Evolutionary conservation across 257 asterid species (phyloP).

Genomic region (Solanum infundibuliforme): DNA sequence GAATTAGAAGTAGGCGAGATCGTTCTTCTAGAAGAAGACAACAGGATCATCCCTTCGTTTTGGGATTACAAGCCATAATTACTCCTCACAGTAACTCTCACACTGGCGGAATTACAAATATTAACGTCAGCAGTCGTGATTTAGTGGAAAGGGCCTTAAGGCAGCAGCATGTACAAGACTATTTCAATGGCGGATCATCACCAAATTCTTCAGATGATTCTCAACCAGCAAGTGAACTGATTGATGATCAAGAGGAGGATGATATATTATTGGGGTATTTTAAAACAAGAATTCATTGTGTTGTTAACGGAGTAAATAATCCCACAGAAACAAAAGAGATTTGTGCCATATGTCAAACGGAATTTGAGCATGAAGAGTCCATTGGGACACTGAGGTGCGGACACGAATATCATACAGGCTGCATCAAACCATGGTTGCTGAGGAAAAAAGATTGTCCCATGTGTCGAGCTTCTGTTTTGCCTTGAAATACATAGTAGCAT

Average conservation of each 20-base stretch:
- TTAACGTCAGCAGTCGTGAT: not conserved
- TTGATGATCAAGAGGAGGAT: not conserved
- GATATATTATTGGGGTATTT: not conserved
- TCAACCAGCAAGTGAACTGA: not conserved
- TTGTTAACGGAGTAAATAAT: not conserved
- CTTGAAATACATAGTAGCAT: not conserved
- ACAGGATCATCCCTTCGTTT: not conserved
- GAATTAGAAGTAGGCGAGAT: not conserved
- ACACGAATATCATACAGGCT: not conserved
- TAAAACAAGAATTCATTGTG: not conserved
- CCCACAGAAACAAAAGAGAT: not conserved
- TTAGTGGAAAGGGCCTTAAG: not conserved
- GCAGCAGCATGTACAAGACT: not conserved
- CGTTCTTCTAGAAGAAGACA: not conserved
- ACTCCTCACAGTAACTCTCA: not conserved
- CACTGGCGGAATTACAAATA: not conserved
- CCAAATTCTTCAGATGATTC: not conserved
- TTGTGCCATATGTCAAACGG: not conserved
- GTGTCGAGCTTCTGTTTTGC: not conserved
- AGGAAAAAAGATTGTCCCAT: not conserved
- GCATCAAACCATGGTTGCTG: conserved; percentile 5
- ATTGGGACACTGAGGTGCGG: not conserved
- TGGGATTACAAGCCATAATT: not conserved
- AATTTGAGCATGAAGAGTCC: not conserved
- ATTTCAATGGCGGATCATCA: not conserved